A percentile compares a stretch with the other conserved stretches of the same genome.
phyloP scores from a whole-genome alignment of 805 yeast genomes.

The Maudiozyma barnettii region DNA sequence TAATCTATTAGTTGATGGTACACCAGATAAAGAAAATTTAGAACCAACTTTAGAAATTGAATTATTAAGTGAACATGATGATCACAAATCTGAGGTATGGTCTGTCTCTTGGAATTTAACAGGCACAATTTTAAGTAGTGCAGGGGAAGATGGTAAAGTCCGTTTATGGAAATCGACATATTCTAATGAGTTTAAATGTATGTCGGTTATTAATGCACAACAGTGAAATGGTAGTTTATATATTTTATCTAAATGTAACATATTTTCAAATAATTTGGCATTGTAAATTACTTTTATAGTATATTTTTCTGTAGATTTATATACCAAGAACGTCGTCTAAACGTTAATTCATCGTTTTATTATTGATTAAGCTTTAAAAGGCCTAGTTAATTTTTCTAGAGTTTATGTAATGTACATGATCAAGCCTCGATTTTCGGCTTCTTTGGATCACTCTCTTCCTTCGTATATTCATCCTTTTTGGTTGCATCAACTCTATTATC shows the following conservation, averaged over 20 bases:
- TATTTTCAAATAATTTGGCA: no score
- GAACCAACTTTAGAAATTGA: conserved; percentile 37
- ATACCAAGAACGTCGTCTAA: no score
- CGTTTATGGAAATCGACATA: conserved; percentile 87
- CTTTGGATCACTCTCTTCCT: background rate
- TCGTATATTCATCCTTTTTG: background rate
- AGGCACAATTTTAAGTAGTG: conserved; percentile 83
- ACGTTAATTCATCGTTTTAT: background rate
- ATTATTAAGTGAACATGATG: conserved; percentile 56
- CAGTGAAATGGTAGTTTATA: conserved; percentile 6
- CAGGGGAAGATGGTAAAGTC: conserved; percentile 92
- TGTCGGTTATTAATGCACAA: conserved; percentile 68
- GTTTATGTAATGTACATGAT: background rate
- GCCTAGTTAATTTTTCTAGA: background rate
- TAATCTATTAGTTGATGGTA: conserved; percentile 57
- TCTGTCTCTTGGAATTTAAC: conserved; percentile 90
- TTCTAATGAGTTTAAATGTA: conserved; percentile 78
- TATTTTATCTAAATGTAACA: background rate
- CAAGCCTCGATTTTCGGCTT: background rate
- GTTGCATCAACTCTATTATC: background rate
- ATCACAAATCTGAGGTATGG: conserved; percentile 90
- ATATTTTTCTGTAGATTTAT: no score
- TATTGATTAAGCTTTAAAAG: background rate
- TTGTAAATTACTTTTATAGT: no score
- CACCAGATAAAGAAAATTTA: conserved; percentile 31